Conservation (phyloP, 352 stramenopile genomes). For the Globisporangium nunn region DNA sequence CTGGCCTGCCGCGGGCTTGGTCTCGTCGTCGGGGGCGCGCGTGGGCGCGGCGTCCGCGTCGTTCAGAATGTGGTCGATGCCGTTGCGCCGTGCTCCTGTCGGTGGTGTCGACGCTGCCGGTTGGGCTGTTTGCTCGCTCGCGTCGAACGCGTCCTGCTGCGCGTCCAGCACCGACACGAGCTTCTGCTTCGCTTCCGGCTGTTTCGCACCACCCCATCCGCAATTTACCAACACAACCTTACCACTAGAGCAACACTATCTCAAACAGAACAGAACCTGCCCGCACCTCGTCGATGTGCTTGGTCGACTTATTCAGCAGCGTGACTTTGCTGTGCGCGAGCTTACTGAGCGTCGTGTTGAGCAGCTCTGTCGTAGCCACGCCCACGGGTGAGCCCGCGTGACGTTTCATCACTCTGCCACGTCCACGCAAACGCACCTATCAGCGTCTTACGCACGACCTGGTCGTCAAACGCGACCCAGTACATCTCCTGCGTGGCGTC, state of each 20-base stretch:
- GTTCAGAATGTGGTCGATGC: constrained; percentile 9
- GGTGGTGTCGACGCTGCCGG: not conserved
- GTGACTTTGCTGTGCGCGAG: constrained; percentile 23
- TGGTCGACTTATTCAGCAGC: constrained; percentile 23
- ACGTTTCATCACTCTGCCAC: not conserved
- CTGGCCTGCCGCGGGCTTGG: constrained; percentile 2
- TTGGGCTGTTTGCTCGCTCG: not conserved
- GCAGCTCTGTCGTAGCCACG: constrained; percentile 15
- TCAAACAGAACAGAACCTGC: not conserved
- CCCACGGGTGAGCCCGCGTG: no score
- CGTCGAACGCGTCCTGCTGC: not conserved
- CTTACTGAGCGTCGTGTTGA: constrained; percentile 37
- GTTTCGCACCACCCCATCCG: no score
- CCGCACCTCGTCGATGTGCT: constrained; percentile 13
- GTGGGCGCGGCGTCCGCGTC: constrained; percentile 3
- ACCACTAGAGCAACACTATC: not conserved
- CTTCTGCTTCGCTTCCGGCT: constrained; percentile 11
- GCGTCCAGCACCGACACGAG: constrained; percentile 10
- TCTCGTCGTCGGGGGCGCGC: not conserved
- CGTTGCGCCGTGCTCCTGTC: not conserved
- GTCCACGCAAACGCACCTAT: constrained; percentile 32
- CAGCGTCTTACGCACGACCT: constrained; percentile 61
- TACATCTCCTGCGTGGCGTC: constrained; percentile 39
- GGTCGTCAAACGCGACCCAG: constrained; percentile 58
- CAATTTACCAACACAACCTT: not conserved